Base-by-base conservation (phyloP, 2,329 filamentous ascomycete species). In the Penicillium occitanis region DNA sequence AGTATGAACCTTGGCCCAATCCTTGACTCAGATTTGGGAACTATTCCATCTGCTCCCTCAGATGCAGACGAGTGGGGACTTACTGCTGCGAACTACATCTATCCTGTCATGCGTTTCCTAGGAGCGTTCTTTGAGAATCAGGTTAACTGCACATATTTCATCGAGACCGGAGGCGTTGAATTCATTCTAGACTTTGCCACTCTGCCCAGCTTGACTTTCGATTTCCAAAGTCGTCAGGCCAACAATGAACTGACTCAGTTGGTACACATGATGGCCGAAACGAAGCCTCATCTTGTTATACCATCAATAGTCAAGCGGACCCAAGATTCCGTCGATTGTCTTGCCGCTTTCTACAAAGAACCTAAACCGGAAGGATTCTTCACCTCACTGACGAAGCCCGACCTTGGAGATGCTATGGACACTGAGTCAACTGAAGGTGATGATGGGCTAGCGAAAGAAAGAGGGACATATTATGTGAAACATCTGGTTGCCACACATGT, bases 101-200 rank as follows among this genome's bases (percentile, higher is more conserved):
- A 87, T 72, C 90, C 91, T 28, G 82, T 92, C 44, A 86, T 90
- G 67, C 90, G 87, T 60, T 99, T 99, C 75, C 79, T 99, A 55
- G 81, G 83, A 46, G 87, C 90, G 0, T 94, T 95, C 75, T 87
- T 95, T 67, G 86, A 87, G 68, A 96, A 96, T 73, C 83, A 86
- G 65, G 84, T 84, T 40, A 85, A 96, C 71, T 93, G 91, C 76
- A 81, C 84, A 19, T 85, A 86, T 28, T 94, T 97, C 73, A 88
- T 95, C 68, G 87, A 91, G 64, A 85, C 86, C 60, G 92, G 93
- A 66, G 95, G 92, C 6, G 88, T 94, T 28, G 92, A 97, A 76
- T 84, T 90, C 61, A 83, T 98, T 22, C 83, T 99, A 63, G 92
- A 97, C 73, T 87, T 97, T 64, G 90, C 90, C 48, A 91, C 91